Evolutionary conservation across 148 eudicot species (phyloP), one percentile per base, ranked within the genome.

Genomic region (Linanthus parryae): DNA sequence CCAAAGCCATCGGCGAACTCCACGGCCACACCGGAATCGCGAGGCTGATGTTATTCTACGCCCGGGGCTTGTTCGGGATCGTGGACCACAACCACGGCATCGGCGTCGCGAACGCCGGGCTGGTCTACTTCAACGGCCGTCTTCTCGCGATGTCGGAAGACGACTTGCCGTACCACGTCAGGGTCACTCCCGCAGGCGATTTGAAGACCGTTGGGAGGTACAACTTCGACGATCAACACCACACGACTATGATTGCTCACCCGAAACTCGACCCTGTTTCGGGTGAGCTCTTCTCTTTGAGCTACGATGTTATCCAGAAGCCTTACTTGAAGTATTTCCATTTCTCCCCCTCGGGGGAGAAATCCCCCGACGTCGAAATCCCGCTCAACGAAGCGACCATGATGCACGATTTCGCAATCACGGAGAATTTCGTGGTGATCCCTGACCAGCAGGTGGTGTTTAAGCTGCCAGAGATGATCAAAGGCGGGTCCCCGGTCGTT

Each of bases 321-420:
- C 78, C 78, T 2, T 73, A 54, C 26, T 44, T 73, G 20, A 73
- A 68, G 55, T 73, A 63, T 30, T 73, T 73, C 48, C 50, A 44
- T 5, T 53, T 73, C 31, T 48, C 61, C 1, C 47, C 23, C n/a
- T 17, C 55, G 6, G 73, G 73, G 2, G 44, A 48, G 12, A 73
- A 73, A 34, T 73, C 73, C 0, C 54, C 48, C 3, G 73, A 73
- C 19, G 66, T 73, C 8, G 69, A 63, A 9, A 68, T 73, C 0
- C 62, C 73, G 1, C 27, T 73, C 15, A 26, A 48, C 0, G 54
- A 59, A 44, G 69, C 78, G 1, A 73, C 78, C 0, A 73, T 73
- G 78, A 73, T 68, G 65, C 78, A 73, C 29, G 78, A 73, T 53
- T 73, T 73, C 51, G 73, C 78, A 0, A 73, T 73, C 22, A 73